Conservation (phyloP, 2,329 filamentous ascomycete species). For the Myriosclerotinia scirpicola region DNA sequence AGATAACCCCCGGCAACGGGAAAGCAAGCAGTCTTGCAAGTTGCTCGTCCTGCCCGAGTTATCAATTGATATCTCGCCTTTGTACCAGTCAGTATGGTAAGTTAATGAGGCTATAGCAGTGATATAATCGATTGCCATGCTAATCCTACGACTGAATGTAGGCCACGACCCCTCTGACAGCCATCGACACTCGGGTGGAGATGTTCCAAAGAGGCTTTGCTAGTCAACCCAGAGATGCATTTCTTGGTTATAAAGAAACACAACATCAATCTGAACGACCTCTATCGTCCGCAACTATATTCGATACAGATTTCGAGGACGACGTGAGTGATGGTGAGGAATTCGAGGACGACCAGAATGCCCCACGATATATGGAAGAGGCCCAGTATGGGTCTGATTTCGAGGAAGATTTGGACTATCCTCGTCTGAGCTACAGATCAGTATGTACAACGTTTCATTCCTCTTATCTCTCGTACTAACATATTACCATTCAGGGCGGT, state of each 20-base stretch:
- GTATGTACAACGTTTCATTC: constrained; percentile 50
- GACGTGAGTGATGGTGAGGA: constrained; percentile 50
- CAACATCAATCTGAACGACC: constrained; percentile 47
- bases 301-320: constrained; percentile 74
- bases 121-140: constrained; percentile 22
- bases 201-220: constrained; percentile 48
- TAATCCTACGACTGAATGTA: constrained; percentile 29
- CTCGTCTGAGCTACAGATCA: constrained; percentile 67
- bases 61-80: constrained; percentile 11
- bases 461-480: constrained; percentile 28
- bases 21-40: constrained; percentile 24
- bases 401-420: constrained; percentile 55
- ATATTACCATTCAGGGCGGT: constrained; percentile 52
- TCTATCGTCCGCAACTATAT: constrained; percentile 70
- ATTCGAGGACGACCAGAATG: constrained; percentile 14
- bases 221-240: constrained; percentile 51
- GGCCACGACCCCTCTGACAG: constrained; percentile 35
- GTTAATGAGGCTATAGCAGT: constrained; percentile 1
- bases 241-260: constrained; percentile 59
- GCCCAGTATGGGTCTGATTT: constrained; percentile 20
- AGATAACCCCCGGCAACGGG: constrained; percentile 22
- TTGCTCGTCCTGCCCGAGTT: constrained; percentile 19
- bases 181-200: constrained; percentile 39
- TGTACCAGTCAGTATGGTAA: constrained; percentile 18
- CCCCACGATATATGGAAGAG: constrained; percentile 19